Conservation (phyloP, 805 yeast genomes). For the Ogataea ramenticola region DNA sequence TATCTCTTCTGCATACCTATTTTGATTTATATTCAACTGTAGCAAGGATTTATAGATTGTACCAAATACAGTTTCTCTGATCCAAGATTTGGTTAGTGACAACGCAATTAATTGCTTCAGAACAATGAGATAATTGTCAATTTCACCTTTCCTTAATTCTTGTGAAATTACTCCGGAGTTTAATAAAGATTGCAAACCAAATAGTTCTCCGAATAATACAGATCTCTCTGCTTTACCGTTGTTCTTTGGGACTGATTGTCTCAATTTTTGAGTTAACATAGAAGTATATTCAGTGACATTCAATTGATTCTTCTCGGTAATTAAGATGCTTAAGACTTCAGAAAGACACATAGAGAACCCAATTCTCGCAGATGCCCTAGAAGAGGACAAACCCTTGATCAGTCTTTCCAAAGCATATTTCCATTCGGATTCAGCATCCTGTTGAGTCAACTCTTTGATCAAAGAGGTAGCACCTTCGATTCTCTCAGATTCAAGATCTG, state of each 20-base stretch:
- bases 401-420: conserved; percentile 73
- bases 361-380: conserved; percentile 75
- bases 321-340: conserved; percentile 44
- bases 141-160: conserved; percentile 10
- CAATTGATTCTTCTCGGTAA: conserved; percentile 23
- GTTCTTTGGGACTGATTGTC: conserved; percentile 33
- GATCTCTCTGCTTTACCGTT: conserved; percentile 84
- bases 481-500: conserved; percentile 69
- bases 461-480: conserved; percentile 62
- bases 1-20: conserved; percentile 4
- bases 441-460: conserved; percentile 48
- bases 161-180: conserved; percentile 40
- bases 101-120: conserved; percentile 45
- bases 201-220: conserved; percentile 70
- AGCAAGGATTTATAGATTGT: conserved; percentile 55
- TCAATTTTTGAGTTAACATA: conserved; percentile 29
- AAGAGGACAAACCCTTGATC: conserved; percentile 72
- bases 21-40: conserved; percentile 14
- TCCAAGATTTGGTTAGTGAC: conserved; percentile 69
- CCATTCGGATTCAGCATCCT: conserved; percentile 54
- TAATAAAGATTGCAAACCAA: conserved; percentile 73
- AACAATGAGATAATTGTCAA: conserved; percentile 27
- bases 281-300: conserved; percentile 31
- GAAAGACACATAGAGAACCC: conserved; percentile 87
- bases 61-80: conserved; percentile 72